phyloP scores from a whole-genome alignment of 2,329 filamentous ascomycete genomes.

The Cladophialophora carrionii region DNA sequence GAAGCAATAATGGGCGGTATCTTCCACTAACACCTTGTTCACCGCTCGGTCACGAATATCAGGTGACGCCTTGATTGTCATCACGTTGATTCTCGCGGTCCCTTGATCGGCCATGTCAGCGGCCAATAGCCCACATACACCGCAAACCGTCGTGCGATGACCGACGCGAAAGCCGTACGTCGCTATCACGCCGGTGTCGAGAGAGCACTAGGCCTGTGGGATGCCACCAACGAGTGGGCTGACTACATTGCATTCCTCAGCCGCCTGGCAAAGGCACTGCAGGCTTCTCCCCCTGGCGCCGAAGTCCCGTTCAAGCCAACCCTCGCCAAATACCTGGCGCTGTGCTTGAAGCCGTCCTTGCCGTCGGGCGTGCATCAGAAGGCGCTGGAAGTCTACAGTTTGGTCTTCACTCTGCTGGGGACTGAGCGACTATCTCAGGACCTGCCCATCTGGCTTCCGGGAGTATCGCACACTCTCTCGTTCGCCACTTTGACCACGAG shows the following conservation, averaged over 20 bases:
- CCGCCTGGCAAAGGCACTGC: conserved; percentile 87
- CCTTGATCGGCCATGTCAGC: conserved; percentile 11
- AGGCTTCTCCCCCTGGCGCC: conserved; percentile 72
- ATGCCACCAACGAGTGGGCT: conserved; percentile 96
- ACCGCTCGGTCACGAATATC: background rate
- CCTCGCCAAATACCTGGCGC: conserved; percentile 87
- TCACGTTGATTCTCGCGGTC: background rate
- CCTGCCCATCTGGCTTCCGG: conserved; percentile 84
- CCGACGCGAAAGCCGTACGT: conserved; percentile 70
- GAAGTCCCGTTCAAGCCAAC: conserved; percentile 78
- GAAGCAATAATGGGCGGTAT: background rate
- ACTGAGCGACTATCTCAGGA: conserved; percentile 77
- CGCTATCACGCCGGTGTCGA: conserved; percentile 90
- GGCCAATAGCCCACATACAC: background rate
- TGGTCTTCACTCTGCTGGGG: conserved; percentile 80
- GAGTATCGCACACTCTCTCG: conserved; percentile 82
- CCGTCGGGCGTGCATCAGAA: conserved; percentile 98
- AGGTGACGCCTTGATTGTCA: background rate
- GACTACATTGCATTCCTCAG: conserved; percentile 98
- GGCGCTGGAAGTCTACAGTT: conserved; percentile 87
- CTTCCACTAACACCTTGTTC: background rate
- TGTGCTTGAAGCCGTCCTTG: conserved; percentile 90
- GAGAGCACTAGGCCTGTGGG: conserved; percentile 83
- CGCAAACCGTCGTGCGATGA: conserved; percentile 20
- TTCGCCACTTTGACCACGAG: conserved; percentile 93